Base-by-base conservation (phyloP, 2,329 filamentous ascomycete genomes). In the Aspergillus ruber region DNA sequence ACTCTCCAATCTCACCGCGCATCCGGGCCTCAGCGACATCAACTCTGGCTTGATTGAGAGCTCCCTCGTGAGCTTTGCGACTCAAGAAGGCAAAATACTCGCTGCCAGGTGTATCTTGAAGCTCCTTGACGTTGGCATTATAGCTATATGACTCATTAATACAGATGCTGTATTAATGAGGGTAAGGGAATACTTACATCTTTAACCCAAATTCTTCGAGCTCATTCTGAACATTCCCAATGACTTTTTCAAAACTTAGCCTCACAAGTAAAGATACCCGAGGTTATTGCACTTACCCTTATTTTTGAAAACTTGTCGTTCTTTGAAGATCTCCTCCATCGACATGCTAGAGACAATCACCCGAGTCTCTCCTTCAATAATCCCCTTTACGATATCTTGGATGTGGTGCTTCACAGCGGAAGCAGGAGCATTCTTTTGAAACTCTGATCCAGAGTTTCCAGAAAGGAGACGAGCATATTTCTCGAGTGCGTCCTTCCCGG, bases 321-420 rank as follows among this genome's bases (percentile, higher is more conserved):
- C 84, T 50, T 83, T 85, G 67, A 90, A 90, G 50, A 94, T 86
- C 68, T 93, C 88, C 64, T 91, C 88, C 86, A 93, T 91, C n/a
- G 87, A 90, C 86, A 94, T 91, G 57, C 82, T 84, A 0, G 84
- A 88, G 38, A 94, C 86, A 45, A 94, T 82, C 5, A 88, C 85
- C 49, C 89, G 80, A 1, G 86, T 90, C 67, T 94, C 89, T 52
- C 89, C 89, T 66, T 94, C 88, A 57, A 94, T 93, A 65, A 94
- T 90, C 50, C 88, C 88, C 67, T 89, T 91, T 67, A 94, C 85
- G 52, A 94, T 94, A 56, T 86, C 86, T 61, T 86, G 85, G 13
- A 93, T 83, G 69, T 91, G 86, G 46, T 79, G 75, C n/a, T 75
- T 68, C 18, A 74, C 74, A 54, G 67, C 71, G 13, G 70, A 68